These are phyloP conservation scores for Aureobasidium musti DNA, from an alignment of 2,329 filamentous ascomycete species.

Conservation along the genomic window DNA sequence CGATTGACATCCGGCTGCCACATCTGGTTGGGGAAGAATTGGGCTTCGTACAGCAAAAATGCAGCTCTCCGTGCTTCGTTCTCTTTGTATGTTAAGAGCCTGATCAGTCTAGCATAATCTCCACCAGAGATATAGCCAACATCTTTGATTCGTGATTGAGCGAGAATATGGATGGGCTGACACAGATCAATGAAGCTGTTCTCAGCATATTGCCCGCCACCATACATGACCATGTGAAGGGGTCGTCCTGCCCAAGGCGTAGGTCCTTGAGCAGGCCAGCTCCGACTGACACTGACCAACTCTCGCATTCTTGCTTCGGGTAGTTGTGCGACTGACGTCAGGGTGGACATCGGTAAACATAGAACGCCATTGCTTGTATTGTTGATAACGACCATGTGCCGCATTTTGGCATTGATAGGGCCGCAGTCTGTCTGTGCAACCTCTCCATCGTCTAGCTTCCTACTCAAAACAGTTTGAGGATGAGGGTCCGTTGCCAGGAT, in stretches of 20 bases:
- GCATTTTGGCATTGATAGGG: background rate
- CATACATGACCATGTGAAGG: background rate
- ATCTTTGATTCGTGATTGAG: background rate
- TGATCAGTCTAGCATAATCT: background rate
- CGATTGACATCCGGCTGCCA: background rate
- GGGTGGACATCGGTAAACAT: background rate
- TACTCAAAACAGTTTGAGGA: background rate
- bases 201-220: background rate
- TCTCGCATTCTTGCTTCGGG: background rate
- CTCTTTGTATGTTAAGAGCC: background rate
- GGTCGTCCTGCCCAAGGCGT: background rate
- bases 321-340: too few species aligned
- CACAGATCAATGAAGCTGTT: background rate
- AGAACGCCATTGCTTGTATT: background rate
- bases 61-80: background rate
- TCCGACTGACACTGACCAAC: background rate
- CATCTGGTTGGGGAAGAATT: background rate
- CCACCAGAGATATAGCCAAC: background rate
- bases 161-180: background rate
- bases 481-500: background rate
- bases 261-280: background rate
- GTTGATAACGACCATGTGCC: background rate
- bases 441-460: background rate
- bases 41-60: background rate
- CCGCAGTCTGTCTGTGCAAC: background rate